Percentiles rank a stretch among this genome's conserved stretches.
Conservation (phyloP, 352 stramenopile species). For the Thraustochytrium sp. region DNA sequence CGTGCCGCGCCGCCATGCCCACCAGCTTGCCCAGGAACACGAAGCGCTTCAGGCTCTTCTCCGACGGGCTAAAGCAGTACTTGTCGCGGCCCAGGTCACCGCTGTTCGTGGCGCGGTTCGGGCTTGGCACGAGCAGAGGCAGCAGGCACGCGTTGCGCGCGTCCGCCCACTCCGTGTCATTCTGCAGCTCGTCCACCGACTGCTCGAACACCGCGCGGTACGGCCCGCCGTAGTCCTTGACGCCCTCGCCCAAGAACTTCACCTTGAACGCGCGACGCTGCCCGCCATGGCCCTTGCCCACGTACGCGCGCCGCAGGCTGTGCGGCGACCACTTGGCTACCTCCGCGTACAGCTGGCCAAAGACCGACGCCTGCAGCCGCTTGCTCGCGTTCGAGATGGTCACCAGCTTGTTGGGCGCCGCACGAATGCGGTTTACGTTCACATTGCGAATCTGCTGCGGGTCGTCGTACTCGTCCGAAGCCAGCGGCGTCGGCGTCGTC, state of each 20-base stretch:
- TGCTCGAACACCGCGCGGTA: constrained; percentile 96
- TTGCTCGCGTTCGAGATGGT: constrained; percentile 58
- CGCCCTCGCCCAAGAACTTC: constrained; percentile 94
- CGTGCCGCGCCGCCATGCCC: constrained; percentile 87
- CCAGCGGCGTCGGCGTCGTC: constrained; percentile 90
- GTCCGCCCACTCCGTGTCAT: constrained; percentile 52
- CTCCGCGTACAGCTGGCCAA: constrained; percentile 94
- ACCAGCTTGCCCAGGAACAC: constrained; percentile 92
- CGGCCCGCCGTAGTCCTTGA: constrained; percentile 96
- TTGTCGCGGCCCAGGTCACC: constrained; percentile 80
- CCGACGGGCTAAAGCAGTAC: constrained; percentile 77
- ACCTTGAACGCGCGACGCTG: constrained; percentile 97
- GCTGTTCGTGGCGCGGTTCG: constrained; percentile 71
- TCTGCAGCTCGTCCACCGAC: constrained; percentile 84
- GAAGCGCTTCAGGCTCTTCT: constrained; percentile 71
- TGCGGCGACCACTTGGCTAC: constrained; percentile 88
- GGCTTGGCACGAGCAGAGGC: constrained; percentile 74
- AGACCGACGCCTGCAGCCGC: constrained; percentile 82
- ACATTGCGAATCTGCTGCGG: constrained; percentile 95
- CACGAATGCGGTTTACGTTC: constrained; percentile 92
- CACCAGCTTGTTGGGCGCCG: constrained; percentile 52
- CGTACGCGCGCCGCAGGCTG: constrained; percentile 87
- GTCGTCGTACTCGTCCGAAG: constrained; percentile 97
- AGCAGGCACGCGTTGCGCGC: constrained; percentile 58
- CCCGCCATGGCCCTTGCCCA: constrained; percentile 92